phyloP scores from a whole-genome alignment of 192 early-diverging fungal species.

The Rhizophlyctis rosea region DNA sequence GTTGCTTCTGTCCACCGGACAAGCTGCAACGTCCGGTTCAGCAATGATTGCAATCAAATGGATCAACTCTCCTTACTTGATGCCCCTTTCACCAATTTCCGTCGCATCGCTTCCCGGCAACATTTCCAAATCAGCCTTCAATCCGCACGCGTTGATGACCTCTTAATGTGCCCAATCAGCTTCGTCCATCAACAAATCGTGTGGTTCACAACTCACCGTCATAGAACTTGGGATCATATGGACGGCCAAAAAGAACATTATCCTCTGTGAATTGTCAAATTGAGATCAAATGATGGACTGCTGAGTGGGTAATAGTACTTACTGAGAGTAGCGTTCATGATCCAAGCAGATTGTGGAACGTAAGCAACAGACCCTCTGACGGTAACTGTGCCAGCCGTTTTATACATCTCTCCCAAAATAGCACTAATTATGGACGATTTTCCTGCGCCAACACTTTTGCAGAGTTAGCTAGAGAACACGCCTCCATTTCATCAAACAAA shows the following conservation, averaged over 20 bases:
- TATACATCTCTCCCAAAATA: slow-evolving; percentile 86
- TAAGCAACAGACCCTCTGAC: slow-evolving; percentile 72
- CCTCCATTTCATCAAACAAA: not conserved
- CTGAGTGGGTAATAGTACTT: not conserved
- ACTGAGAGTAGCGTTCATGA: slow-evolving; percentile 87
- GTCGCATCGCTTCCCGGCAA: slow-evolving; percentile 84
- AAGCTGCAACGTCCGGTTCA: not conserved
- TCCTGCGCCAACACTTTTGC: slow-evolving; percentile 59
- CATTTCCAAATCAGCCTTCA: slow-evolving; percentile 83
- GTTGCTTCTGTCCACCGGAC: slow-evolving; percentile 46
- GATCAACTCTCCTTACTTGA: slow-evolving; percentile 31
- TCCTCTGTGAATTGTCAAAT: slow-evolving; percentile 52
- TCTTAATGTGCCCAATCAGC: no score
- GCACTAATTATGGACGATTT: slow-evolving; percentile 77
- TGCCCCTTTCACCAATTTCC: slow-evolving; percentile 70
- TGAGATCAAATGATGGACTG: not conserved
- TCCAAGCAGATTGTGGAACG: slow-evolving; percentile 85
- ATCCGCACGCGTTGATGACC: slow-evolving; percentile 78
- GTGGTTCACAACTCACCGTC: slow-evolving; percentile 31
- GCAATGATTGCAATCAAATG: no score
- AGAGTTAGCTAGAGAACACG: not conserved
- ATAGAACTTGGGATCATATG: slow-evolving; percentile 75
- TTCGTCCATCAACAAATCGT: no score
- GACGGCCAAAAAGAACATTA: slow-evolving; percentile 87
- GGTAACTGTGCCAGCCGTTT: slow-evolving; percentile 58